phyloP scores from a whole-genome alignment of 352 stramenopile genomes.

The Halophytophthora polymorphica region DNA sequence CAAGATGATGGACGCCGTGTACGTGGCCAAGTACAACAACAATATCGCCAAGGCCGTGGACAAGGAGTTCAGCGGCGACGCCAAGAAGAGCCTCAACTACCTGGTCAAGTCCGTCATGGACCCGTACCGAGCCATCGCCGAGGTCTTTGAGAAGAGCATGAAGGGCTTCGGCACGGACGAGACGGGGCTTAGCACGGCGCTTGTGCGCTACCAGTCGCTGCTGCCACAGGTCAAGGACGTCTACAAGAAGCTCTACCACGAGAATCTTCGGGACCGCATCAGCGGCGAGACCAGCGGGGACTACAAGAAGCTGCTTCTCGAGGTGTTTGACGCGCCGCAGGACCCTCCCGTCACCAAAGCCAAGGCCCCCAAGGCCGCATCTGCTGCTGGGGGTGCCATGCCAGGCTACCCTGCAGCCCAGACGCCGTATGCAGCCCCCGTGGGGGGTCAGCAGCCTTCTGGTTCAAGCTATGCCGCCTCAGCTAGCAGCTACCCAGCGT shows the following conservation, averaged over 20 bases:
- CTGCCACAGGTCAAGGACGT: conserved; percentile 48
- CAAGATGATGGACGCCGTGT: conserved; percentile 65
- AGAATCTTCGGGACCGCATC: conserved; percentile 61
- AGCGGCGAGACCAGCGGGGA: conserved; percentile 57
- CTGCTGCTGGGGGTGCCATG: conserved; percentile 1
- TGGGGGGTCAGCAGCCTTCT: conserved; percentile 3
- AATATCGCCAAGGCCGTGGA: conserved; percentile 74
- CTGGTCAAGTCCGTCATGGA: conserved; percentile 54
- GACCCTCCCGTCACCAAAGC: conserved; percentile 22
- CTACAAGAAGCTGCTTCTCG: conserved; percentile 56
- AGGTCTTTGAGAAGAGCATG: conserved; percentile 73
- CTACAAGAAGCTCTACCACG: conserved; percentile 57
- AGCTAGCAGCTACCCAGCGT: conserved; percentile 7
- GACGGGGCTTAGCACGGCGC: conserved; percentile 42
- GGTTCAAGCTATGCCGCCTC: conserved; percentile 11
- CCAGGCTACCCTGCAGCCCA: conserved; percentile 17
- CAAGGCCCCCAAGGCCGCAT: conserved; percentile 11
- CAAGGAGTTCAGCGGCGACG: conserved; percentile 80
- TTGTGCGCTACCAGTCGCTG: conserved; percentile 60
- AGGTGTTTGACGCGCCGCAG: conserved; percentile 68
- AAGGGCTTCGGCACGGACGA: conserved; percentile 71
- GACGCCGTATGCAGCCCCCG: conserved; percentile 17
- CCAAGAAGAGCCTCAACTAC: conserved; percentile 67
- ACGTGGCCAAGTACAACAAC: conserved; percentile 78
- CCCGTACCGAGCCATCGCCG: conserved; percentile 58